Evolutionary conservation across 1,139 yeast species (phyloP).

Genomic region (Pneumocystis jirovecii): DNA sequence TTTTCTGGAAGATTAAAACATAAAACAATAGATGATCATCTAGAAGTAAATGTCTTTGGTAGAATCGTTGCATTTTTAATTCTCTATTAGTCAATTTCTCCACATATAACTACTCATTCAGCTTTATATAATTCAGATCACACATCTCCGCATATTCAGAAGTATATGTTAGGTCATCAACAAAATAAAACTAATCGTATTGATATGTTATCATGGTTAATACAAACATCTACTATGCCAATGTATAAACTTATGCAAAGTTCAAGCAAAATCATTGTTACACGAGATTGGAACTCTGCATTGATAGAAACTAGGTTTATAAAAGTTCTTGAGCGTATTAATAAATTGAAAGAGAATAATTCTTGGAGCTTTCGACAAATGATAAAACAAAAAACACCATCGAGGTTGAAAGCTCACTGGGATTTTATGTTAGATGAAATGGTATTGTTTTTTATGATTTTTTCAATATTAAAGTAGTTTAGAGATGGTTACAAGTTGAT

Average conservation of each 20-base stretch:
- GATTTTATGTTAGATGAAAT: conserved; percentile 63
- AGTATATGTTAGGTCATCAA: neutral
- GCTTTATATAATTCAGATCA: neutral
- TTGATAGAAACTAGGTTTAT: conserved; percentile 86
- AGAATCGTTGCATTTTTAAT: neutral
- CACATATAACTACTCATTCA: neutral
- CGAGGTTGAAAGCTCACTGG: conserved; percentile 46
- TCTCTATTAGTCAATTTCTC: neutral
- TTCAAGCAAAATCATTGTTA: conserved; percentile 70
- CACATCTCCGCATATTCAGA: neutral
- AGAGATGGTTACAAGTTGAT: conserved; percentile 69
- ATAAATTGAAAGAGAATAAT: conserved; percentile 72
- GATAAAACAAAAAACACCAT: conserved; percentile 53
- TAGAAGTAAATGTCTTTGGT: neutral
- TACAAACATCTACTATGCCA: conserved; percentile 72
- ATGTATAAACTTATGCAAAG: conserved; percentile 65
- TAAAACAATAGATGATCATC: neutral
- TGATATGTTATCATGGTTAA: conserved; percentile 58
- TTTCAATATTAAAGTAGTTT: neutral
- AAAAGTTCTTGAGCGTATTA: conserved; percentile 82
- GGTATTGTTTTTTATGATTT: neutral
- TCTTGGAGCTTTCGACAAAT: conserved; percentile 92
- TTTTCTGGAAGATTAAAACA: neutral
- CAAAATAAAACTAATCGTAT: neutral
- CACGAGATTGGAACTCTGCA: conserved; percentile 74